These are phyloP conservation scores for Melanomma pulvis-pyrius DNA, from an alignment of 495 filamentous ascomycete species.

Conservation along the genomic window DNA sequence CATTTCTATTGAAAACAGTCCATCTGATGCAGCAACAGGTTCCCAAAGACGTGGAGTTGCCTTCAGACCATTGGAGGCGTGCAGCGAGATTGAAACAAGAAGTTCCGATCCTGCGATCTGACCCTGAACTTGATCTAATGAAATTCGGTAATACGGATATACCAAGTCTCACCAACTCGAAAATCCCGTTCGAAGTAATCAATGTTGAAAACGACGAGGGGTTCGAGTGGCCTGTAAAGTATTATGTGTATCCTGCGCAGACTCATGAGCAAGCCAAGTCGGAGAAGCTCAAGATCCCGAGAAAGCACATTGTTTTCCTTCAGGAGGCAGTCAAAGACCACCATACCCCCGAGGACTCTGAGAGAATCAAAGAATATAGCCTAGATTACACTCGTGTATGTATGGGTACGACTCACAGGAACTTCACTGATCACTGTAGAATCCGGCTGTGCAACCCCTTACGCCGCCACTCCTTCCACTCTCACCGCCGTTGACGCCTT, in stretches of 20 bases:
- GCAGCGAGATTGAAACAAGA: constrained; percentile 32
- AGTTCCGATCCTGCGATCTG: constrained; percentile 38
- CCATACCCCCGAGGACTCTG: constrained; percentile 4
- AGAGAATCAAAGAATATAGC: constrained; percentile 24
- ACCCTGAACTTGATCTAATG: constrained; percentile 42
- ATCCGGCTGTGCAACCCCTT: constrained; percentile 46
- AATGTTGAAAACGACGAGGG: constrained; percentile 56
- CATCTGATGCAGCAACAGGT: not conserved
- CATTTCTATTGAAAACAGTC: constrained; percentile 23
- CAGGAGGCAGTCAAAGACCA: constrained; percentile 42
- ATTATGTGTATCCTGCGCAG: constrained; percentile 36
- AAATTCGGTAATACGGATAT: constrained; percentile 29
- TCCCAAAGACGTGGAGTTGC: not conserved
- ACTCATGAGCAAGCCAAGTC: constrained; percentile 35
- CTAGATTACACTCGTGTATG: constrained; percentile 19
- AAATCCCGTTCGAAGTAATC: constrained; percentile 50
- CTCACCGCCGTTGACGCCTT: constrained; percentile 46
- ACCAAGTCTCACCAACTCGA: constrained; percentile 20
- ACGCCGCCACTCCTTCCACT: constrained; percentile 64
- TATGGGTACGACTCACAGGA: not conserved
- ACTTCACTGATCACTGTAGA: constrained; percentile 38
- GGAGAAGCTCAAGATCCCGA: constrained; percentile 54
- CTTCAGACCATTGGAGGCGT: not conserved
- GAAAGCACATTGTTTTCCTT: constrained; percentile 48
- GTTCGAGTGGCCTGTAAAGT: constrained; percentile 50